Conservation (phyloP, 257 asterid species). For the Coffea canephora region DNA sequence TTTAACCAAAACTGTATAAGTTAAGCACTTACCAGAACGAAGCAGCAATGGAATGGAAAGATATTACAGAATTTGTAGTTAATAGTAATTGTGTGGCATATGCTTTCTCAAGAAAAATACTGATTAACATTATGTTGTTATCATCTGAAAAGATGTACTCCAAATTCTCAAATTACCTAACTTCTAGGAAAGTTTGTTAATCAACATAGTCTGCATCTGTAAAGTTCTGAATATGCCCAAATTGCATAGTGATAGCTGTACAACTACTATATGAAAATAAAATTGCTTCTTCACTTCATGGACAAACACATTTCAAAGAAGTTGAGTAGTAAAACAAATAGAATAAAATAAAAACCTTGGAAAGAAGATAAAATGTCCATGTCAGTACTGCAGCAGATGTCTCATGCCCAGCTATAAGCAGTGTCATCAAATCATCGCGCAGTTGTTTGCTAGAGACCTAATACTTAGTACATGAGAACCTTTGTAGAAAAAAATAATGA, state of each 20-base stretch:
- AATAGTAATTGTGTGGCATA: not conserved
- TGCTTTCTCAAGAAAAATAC: not conserved
- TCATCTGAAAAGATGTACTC: not conserved
- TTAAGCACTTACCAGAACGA: not conserved
- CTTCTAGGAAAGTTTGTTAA: not conserved
- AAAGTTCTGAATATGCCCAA: not conserved
- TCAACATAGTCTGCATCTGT: not conserved
- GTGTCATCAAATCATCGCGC: constrained; percentile 96
- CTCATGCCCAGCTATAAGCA: constrained; percentile 99
- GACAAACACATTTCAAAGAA: not conserved
- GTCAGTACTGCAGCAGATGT: constrained; percentile 98
- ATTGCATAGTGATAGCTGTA: not conserved
- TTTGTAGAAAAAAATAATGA: constrained; percentile 20
- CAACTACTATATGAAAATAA: not conserved
- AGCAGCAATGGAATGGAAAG: not conserved
- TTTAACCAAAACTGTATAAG: too few relatives aligned
- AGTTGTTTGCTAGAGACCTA: constrained; percentile 99
- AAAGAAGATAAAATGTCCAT: constrained; percentile 96
- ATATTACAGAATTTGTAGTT: not conserved
- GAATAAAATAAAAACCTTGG: constrained; percentile 42
- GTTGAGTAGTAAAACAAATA: not conserved
- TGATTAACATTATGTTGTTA: not conserved
- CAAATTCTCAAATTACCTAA: not conserved
- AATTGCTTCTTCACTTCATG: not conserved
- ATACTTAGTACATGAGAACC: constrained; percentile 33